Conservation (phyloP, 1,284 basidiomycete genomes). For the Rhodofomes roseus region DNA sequence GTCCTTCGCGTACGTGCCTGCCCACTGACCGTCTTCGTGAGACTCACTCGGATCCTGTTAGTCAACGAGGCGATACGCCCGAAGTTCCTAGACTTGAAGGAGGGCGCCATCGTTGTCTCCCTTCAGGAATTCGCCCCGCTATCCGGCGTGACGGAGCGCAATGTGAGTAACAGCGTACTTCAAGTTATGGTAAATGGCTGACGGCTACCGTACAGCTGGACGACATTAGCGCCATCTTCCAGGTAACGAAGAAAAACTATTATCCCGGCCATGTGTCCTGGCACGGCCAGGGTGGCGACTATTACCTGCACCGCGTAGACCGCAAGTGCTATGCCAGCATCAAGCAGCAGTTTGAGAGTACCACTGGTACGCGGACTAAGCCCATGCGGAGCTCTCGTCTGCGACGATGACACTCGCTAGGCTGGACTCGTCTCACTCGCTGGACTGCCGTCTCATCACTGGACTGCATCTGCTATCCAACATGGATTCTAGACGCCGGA, state of each 20-base stretch:
- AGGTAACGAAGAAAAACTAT: slow-evolving; percentile 64
- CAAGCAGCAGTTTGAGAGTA: slow-evolving; percentile 17
- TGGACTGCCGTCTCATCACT: not conserved
- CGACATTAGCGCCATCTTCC: slow-evolving; percentile 73
- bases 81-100: slow-evolving; percentile 76
- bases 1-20: slow-evolving; percentile 53
- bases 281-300: slow-evolving; percentile 63
- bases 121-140: slow-evolving; percentile 65
- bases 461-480: not conserved
- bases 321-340: slow-evolving; percentile 62
- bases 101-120: slow-evolving; percentile 77
- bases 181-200: not conserved
- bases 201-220: slow-evolving; percentile 42
- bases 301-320: slow-evolving; percentile 73
- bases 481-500: not conserved
- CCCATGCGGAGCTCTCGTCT: slow-evolving; percentile 20
- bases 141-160: slow-evolving; percentile 69
- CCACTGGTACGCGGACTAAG: slow-evolving; percentile 13
- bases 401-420: slow-evolving; percentile 14
- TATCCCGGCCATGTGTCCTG: slow-evolving; percentile 71
- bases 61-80: slow-evolving; percentile 72
- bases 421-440: not conserved
- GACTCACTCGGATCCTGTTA: slow-evolving; percentile 23
- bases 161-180: slow-evolving; percentile 41
- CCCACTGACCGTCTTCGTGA: too few species aligned